Base-by-base conservation (phyloP, 148 eudicot genomes). In the Nepenthes gracilis region DNA sequence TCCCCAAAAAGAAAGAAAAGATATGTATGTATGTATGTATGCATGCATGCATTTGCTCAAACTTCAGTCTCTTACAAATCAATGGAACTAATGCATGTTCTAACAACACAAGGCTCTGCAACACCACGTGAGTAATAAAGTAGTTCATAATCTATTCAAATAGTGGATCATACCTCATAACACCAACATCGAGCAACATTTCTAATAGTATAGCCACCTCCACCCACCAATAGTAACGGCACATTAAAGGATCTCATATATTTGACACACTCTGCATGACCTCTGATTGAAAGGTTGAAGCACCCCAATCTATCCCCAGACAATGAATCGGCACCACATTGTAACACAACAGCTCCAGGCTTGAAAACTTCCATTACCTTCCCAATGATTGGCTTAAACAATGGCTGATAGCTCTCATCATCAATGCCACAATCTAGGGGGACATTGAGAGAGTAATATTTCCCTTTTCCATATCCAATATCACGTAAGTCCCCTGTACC, bases 111-210 rank as follows among this genome's bases (percentile, higher is more conserved):
- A 40, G 45, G 45, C 45, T 40, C 45, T 40, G 8, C 45, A 3
- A 8, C 45, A 40, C 6, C 4, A 40, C 45, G 8, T 40, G 45
- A 40, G 4, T 40, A 40, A 40, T 8, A 40, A 23, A 40, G 6
- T 40, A 40, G 45, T 40, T 40, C 45, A 40, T 40, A 8, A 40
- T 40, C 45, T 40, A 40, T 4, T 4, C 8, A 49, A 45, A 49
- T 12, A 49, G 13, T 49, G 10, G 3, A 36, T 6, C 52, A 64
- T 62, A 80, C 84, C 84, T 80, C 84, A 35, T 80, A 80, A 65
- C 81, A 76, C 81, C 84, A 80, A 72, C 84, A 80, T 14, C 84
- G 81, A 62, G 84, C 84, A 67, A 80, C 84, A 55, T 80, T 80
- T 10, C 81, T 70, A 56, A 80, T 80, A 5, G 84, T 80, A 62